Conservation (phyloP, 441 rosid genomes). For the Euphorbia schlechtendalii region DNA sequence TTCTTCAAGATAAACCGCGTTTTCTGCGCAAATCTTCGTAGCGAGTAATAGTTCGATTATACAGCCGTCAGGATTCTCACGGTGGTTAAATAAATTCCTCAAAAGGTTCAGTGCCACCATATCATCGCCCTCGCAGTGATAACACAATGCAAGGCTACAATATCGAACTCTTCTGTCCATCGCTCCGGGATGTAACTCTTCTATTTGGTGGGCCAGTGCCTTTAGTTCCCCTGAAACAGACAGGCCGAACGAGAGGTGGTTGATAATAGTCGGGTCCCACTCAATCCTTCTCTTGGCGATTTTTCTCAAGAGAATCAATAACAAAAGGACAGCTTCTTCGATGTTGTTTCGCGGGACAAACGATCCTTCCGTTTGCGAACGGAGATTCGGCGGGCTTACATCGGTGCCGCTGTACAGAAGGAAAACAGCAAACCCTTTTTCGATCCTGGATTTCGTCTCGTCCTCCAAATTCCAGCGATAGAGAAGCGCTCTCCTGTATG, state of each 20-base stretch:
- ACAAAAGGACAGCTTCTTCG: conserved; percentile 78
- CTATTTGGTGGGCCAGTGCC: conserved; percentile 56
- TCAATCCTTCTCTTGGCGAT: conserved; percentile 42
- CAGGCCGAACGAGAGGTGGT: conserved; percentile 72
- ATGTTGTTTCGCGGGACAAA: conserved; percentile 75
- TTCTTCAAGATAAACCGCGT: conserved; percentile 39
- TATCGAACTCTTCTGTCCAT: conserved; percentile 59
- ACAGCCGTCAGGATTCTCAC: conserved; percentile 51
- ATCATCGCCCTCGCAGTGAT: conserved; percentile 61
- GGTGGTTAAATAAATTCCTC: conserved; percentile 44
- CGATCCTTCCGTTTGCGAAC: conserved; percentile 58
- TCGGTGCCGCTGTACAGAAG: conserved; percentile 74
- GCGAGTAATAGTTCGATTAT: conserved; percentile 51
- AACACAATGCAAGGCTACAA: conserved; percentile 56
- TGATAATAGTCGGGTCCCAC: conserved; percentile 73
- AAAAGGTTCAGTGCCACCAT: conserved; percentile 58
- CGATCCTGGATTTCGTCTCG: conserved; percentile 51
- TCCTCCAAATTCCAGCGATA: conserved; percentile 64
- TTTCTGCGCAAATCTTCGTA: conserved; percentile 62
- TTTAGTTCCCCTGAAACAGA: conserved; percentile 60
- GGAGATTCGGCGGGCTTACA: conserved; percentile 72
- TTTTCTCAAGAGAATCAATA: conserved; percentile 66
- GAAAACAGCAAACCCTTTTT: conserved; percentile 64
- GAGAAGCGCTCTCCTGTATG: conserved; percentile 64
- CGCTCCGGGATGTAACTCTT: conserved; percentile 59